Conservation (phyloP, 139 green algal species). For the Chlorella vulgaris region DNA sequence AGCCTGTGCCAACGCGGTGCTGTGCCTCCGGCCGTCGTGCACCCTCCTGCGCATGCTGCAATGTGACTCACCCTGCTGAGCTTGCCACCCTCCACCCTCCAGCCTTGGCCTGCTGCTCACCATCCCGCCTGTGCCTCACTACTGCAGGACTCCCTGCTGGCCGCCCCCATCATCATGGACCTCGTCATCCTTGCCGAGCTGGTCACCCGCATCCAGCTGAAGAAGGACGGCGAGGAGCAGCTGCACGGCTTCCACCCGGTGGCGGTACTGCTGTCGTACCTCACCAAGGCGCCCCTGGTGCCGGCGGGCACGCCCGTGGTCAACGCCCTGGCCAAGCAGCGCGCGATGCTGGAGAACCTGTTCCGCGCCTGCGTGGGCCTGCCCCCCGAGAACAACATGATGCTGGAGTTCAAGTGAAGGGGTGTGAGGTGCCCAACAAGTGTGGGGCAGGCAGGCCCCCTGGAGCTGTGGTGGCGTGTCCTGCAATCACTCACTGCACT, state of each 20-base stretch:
- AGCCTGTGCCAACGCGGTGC: too few species aligned
- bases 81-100: background rate
- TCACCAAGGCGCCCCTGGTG: conserved; percentile 94
- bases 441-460: too few species aligned
- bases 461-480: too few species aligned
- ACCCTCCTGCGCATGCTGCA: too few species aligned
- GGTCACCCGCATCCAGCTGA: conserved; percentile 88
- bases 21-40: too few species aligned
- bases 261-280: conserved; percentile 91
- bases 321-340: conserved; percentile 97
- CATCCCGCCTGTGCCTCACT: background rate
- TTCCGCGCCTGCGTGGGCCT: conserved; percentile 95
- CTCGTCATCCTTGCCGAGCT: conserved; percentile 97
- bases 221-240: conserved; percentile 72
- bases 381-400: conserved; percentile 97
- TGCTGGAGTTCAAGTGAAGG: conserved; percentile 59
- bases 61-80: background rate
- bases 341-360: conserved; percentile 98
- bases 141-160: conserved; percentile 90
- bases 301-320: conserved; percentile 91
- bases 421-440: background rate
- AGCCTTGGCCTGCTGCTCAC: background rate
- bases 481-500: too few species aligned
- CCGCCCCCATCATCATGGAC: conserved; percentile 98
- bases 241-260: conserved; percentile 93